Base-by-base conservation (phyloP, 140 eudicot species). In the Oenanthe javanica region DNA sequence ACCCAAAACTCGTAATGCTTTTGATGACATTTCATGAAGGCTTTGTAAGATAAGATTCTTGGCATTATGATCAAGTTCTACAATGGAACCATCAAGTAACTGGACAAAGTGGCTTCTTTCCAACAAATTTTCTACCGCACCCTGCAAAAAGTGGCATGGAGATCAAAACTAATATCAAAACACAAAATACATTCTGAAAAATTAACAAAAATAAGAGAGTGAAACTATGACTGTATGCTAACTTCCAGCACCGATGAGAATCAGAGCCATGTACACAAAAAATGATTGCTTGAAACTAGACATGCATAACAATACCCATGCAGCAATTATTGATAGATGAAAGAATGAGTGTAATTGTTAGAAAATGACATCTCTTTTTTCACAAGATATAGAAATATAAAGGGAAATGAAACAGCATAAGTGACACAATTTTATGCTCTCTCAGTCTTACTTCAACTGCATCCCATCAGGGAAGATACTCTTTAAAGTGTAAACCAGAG, bases 1-100 rank as follows among this genome's bases (percentile, higher is more conserved):
- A 81, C 96, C 97, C 84, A 92, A 75, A 59, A 91, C 93, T 82
- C 99, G 97, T 81, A 95, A 89, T 47, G 98, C 91, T 49, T 82
- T 79, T 6, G 90, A 45, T 12, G 97, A 92, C 86, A 89, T 85
- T 77, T 89, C 88, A 18, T 89, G 80, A 77, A 92, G 96, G 79
- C 89, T 89, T 52, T 86, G 71, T 76, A 90, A 83, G 70, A 92
- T 92, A 36, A 69, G 69, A 61, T 78, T 23, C 84, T 83, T 92
- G n/a, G 87, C 76, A 31, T 45, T 47, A 43, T 77, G 84, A 76
- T 92, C 91, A 64, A 92, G 81, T 79, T 90, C 90, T 9, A 85
- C 92, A 70, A 92, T 81, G 71, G 96, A 92, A 48, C 97, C 97
- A 70, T 92, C 96, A 13, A 67, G 49, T 82, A 90, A 77, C 82